Evolutionary conservation across 2,329 filamentous ascomycete species (phyloP).

Genomic region (Colletotrichum chrysophilum): DNA sequence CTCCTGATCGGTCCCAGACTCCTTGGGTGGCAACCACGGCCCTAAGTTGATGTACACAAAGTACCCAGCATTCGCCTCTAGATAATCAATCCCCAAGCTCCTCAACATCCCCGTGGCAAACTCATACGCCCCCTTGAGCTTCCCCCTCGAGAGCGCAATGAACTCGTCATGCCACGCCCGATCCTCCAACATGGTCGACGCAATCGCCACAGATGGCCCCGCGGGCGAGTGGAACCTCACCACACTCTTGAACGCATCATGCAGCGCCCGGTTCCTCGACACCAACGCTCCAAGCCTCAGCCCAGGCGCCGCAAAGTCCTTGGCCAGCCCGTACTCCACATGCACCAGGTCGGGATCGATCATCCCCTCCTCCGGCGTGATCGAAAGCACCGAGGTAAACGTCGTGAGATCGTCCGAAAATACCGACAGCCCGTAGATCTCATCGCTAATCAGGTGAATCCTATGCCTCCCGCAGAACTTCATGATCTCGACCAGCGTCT

Average conservation of each 20-base stretch:
- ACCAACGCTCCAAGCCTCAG: constrained; percentile 55
- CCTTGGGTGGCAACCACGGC: constrained; percentile 38
- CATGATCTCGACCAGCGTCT: constrained; percentile 48
- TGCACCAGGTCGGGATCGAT: constrained; percentile 56
- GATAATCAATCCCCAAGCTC: constrained; percentile 47
- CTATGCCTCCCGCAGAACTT: constrained; percentile 52
- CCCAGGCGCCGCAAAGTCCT: constrained; percentile 60
- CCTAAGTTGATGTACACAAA: constrained; percentile 61
- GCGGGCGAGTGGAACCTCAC: constrained; percentile 53
- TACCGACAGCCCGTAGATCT: constrained; percentile 61
- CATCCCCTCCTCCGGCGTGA: constrained; percentile 42
- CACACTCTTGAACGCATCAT: constrained; percentile 39
- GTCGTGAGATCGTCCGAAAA: constrained; percentile 31
- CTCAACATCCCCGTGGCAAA: constrained; percentile 42
- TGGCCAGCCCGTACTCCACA: constrained; percentile 49
- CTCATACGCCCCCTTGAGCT: constrained; percentile 44
- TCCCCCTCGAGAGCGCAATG: constrained; percentile 41
- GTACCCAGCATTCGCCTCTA: constrained; percentile 60
- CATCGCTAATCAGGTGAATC: constrained; percentile 62
- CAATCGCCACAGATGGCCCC: constrained; percentile 46
- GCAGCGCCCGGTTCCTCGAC: constrained; percentile 36
- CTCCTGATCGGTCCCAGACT: constrained; percentile 32
- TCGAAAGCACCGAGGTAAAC: constrained; percentile 56
- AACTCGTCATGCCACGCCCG: constrained; percentile 49
- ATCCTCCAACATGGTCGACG: constrained; percentile 51